Evolutionary conservation across 345 rosid species (phyloP).

Genomic region (Bruguiera gymnorhiza): DNA sequence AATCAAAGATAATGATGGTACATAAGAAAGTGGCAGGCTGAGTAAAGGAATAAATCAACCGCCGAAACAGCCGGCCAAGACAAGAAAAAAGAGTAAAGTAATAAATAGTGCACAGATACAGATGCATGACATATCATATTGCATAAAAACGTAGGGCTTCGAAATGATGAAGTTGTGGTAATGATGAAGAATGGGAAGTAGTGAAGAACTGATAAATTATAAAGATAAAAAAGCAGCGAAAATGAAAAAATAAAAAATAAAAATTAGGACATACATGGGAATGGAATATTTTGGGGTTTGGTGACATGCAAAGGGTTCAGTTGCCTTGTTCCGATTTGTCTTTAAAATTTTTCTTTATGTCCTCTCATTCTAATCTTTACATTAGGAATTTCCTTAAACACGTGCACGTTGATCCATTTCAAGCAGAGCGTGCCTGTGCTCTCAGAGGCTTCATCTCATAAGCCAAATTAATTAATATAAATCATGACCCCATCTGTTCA

Average conservation of each 20-base stretch:
- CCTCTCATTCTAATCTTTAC: neutral
- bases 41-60: constrained; percentile 24
- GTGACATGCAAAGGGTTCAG: constrained; percentile 36
- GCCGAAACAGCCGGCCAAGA: constrained; percentile 17
- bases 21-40: constrained; percentile 30
- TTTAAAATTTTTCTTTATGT: neutral
- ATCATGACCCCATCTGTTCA: neutral
- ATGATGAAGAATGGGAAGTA: constrained; percentile 23
- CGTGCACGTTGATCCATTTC: constrained; percentile 19
- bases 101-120: neutral
- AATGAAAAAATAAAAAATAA: neutral
- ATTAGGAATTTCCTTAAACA: constrained; percentile 22
- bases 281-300: constrained; percentile 38
- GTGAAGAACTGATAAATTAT: constrained; percentile 3
- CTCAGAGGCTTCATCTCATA: constrained; percentile 7
- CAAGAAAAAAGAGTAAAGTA: constrained; percentile 2
- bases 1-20: constrained; percentile 32
- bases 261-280: no score
- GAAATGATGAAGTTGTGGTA: constrained; percentile 19
- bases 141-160: neutral
- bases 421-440: constrained; percentile 34
- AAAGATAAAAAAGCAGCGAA: neutral
- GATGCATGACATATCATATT: neutral
- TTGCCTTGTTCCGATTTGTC: constrained; percentile 4
- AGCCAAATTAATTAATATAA: neutral